phyloP scores from a whole-genome alignment of 1,284 basidiomycete species.

The Ceraceosorus guamensis region DNA sequence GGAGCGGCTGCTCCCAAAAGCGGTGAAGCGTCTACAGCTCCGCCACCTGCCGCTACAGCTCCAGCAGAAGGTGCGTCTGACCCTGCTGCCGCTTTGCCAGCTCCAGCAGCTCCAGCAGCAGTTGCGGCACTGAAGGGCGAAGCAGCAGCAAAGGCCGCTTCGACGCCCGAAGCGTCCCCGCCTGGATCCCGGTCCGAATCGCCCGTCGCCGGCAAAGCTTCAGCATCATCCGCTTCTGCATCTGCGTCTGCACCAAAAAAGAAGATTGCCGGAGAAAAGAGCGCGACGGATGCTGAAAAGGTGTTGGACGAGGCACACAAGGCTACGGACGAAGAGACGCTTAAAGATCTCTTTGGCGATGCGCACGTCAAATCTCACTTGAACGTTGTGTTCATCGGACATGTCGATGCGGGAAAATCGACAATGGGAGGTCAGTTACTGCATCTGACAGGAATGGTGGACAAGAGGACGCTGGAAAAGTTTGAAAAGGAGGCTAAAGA shows the following conservation, averaged over 20 bases:
- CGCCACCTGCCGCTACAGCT: no score
- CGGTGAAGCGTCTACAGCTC: background rate
- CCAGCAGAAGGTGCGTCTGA: slow-evolving; percentile 6
- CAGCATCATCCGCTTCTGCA: slow-evolving; percentile 12
- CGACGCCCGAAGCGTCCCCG: slow-evolving; percentile 9
- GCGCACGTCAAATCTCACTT: slow-evolving; percentile 45
- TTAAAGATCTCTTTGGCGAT: slow-evolving; percentile 46
- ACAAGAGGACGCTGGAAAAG: slow-evolving; percentile 48
- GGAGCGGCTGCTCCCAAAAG: slow-evolving; percentile 8
- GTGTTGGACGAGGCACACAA: slow-evolving; percentile 42
- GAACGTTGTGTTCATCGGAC: slow-evolving; percentile 48
- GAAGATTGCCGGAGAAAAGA: slow-evolving; percentile 31
- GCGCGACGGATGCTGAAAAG: slow-evolving; percentile 39
- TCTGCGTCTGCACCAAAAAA: slow-evolving; percentile 12
- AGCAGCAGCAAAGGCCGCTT: slow-evolving; percentile 6
- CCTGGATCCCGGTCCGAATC: slow-evolving; percentile 28
- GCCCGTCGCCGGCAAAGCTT: slow-evolving; percentile 18
- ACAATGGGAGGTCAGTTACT: slow-evolving; percentile 47
- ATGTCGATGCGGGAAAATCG: slow-evolving; percentile 48
- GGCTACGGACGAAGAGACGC: slow-evolving; percentile 47
- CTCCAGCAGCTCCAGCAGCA: slow-evolving; percentile 14
- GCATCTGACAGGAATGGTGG: slow-evolving; percentile 47
- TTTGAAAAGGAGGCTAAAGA: slow-evolving; percentile 48
- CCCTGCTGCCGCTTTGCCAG: slow-evolving; percentile 13
- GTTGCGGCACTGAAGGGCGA: slow-evolving; percentile 28